These are phyloP conservation scores for Calonectria ilicicola DNA, from an alignment of 2,329 filamentous ascomycete genomes.

Conservation along the genomic window DNA sequence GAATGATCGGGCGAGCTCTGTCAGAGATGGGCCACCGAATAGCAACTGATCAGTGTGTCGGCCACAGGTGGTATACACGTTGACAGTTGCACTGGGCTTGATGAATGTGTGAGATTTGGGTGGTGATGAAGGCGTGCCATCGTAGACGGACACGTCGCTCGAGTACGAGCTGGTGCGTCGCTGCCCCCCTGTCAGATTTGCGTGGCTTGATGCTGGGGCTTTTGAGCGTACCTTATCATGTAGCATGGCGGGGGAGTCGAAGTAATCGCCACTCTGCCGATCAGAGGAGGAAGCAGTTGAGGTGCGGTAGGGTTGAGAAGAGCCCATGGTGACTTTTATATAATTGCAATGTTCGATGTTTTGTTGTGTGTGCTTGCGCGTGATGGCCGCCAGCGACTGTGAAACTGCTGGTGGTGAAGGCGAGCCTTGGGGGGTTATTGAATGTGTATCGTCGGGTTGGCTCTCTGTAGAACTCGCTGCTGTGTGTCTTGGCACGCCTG, in stretches of 20 bases:
- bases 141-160: slow-evolving; percentile 41
- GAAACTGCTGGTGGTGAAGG: not conserved
- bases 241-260: slow-evolving; percentile 37
- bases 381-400: not conserved
- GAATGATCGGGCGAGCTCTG: slow-evolving; percentile 56
- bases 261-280: slow-evolving; percentile 33
- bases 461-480: not conserved
- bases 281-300: slow-evolving; percentile 35
- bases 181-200: slow-evolving; percentile 36
- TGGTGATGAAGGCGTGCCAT: slow-evolving; percentile 41
- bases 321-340: slow-evolving; percentile 22
- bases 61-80: slow-evolving; percentile 67
- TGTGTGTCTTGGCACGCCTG: slow-evolving; percentile 9
- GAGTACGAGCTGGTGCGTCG: slow-evolving; percentile 47
- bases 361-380: not conserved
- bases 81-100: slow-evolving; percentile 57
- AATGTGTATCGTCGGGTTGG: not conserved
- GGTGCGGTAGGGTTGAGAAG: slow-evolving; percentile 22
- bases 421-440: not conserved
- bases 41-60: slow-evolving; percentile 66
- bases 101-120: slow-evolving; percentile 49
- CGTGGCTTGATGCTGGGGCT: not conserved
- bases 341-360: not conserved
- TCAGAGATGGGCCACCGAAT: slow-evolving; percentile 61
- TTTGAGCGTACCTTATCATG: slow-evolving; percentile 38